Conservation (phyloP, 2,329 filamentous ascomycete genomes). For the Fragosphaeria purpurea region DNA sequence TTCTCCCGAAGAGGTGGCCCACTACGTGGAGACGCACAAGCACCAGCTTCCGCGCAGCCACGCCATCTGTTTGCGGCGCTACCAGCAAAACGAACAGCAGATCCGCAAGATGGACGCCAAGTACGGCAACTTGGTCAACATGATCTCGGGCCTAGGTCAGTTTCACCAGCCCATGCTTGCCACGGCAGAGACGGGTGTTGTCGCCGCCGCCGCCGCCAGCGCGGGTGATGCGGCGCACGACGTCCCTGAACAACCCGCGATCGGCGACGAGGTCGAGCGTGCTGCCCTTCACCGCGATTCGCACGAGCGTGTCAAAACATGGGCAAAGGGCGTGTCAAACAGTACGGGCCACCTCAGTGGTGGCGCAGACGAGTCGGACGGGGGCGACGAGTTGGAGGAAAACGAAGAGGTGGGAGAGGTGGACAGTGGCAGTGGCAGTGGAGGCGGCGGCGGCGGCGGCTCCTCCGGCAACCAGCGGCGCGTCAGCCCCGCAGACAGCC, state of each 20-base stretch:
- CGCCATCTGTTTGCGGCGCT: constrained; percentile 81
- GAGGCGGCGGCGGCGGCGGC: background rate
- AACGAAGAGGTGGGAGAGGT: constrained; percentile 15
- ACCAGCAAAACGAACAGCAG: constrained; percentile 77
- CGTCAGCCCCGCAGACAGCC: background rate
- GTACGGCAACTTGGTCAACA: constrained; percentile 82
- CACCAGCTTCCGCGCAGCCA: constrained; percentile 91
- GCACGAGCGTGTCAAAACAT: constrained; percentile 68
- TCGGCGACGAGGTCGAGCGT: constrained; percentile 3
- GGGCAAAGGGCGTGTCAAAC: constrained; percentile 68
- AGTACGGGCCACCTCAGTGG: constrained; percentile 22
- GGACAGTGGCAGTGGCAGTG: background rate
- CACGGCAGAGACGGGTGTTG: constrained; percentile 28
- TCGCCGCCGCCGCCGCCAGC: background rate
- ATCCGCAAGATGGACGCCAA: constrained; percentile 86
- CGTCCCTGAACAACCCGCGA: background rate
- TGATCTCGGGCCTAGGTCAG: constrained; percentile 83
- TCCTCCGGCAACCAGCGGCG: background rate
- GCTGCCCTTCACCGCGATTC: constrained; percentile 37
- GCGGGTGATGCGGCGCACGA: background rate
- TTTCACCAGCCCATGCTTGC: constrained; percentile 85
- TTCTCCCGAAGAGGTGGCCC: constrained; percentile 83
- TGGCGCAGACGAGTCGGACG: too few relatives aligned
- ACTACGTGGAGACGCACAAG: constrained; percentile 91
- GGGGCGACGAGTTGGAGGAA: constrained; percentile 14